A percentile compares a stretch with the other conserved stretches of the same genome.
Evolutionary conservation across 1,284 basidiomycete genomes (phyloP).

Genomic region (Mycosarcoma maydis): DNA sequence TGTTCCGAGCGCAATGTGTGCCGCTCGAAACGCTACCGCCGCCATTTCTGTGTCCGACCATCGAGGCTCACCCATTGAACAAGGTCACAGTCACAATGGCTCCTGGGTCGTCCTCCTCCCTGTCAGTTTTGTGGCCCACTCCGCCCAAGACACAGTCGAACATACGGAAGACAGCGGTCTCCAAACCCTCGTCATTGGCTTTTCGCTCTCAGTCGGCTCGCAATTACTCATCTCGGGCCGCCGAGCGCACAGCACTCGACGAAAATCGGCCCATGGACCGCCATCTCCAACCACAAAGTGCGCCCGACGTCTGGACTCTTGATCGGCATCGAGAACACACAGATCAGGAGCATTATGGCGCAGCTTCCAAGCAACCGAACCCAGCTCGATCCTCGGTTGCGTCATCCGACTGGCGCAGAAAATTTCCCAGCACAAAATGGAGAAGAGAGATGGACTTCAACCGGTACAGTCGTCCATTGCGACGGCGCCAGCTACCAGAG

Average conservation of each 20-base stretch:
- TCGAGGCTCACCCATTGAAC: slow-evolving; percentile 1
- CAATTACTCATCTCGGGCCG: slow-evolving; percentile 14
- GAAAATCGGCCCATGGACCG: no score
- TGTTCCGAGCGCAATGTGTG: neutral
- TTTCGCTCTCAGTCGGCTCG: neutral
- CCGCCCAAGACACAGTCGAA: neutral
- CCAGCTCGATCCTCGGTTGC: neutral
- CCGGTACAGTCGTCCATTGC: slow-evolving; percentile 17
- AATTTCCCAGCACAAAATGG: slow-evolving; percentile 31
- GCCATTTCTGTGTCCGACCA: slow-evolving; percentile 20
- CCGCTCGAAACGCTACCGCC: slow-evolving; percentile 12
- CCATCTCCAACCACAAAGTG: no score
- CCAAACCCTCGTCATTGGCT: neutral
- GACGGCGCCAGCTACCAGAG: slow-evolving; percentile 22
- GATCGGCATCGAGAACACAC: no score
- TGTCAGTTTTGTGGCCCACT: neutral
- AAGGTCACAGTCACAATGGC: neutral
- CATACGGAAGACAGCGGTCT: neutral
- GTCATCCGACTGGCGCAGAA: slow-evolving; percentile 20
- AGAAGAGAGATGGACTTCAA: slow-evolving; percentile 40
- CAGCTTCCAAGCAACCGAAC: no score
- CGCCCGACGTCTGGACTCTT: no score
- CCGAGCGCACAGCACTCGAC: neutral
- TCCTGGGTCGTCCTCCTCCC: slow-evolving; percentile 6
- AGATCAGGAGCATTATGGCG: no score